Evolutionary conservation across 2,329 filamentous ascomycete species (phyloP).

Genomic region (Ceratocystis papillata): DNA sequence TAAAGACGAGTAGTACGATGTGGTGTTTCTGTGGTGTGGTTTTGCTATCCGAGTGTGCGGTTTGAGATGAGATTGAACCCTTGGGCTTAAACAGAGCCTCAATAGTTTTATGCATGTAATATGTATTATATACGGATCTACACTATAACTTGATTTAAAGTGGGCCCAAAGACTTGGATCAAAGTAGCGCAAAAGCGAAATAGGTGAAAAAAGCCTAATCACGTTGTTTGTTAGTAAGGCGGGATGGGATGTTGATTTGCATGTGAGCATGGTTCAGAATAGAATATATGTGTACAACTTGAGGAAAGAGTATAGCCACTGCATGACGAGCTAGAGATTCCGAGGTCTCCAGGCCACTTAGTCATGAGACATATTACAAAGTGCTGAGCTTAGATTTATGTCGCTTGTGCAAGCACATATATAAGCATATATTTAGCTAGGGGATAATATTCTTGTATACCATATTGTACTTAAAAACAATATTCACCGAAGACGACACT

Average conservation of each 20-base stretch:
- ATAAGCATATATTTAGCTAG: no score
- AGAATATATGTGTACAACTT: not conserved
- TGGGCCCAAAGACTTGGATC: not conserved
- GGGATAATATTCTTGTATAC: no score
- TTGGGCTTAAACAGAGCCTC: not conserved
- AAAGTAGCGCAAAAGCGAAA: not conserved
- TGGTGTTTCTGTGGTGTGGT: not conserved
- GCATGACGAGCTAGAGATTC: no score
- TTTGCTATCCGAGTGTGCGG: not conserved
- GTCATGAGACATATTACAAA: no score
- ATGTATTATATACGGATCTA: not conserved
- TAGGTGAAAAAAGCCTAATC: not conserved
- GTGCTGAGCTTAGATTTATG: no score
- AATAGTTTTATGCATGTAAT: not conserved
- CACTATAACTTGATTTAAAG: not conserved
- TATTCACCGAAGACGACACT: no score
- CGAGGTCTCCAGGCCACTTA: no score
- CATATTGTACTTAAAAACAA: no score
- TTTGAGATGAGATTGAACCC: not conserved
- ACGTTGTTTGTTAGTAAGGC: not conserved
- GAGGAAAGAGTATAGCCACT: no score
- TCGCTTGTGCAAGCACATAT: no score
- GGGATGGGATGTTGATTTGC: not conserved
- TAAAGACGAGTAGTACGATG: not conserved
- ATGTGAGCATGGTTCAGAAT: not conserved